Evolutionary conservation across 2,329 filamentous ascomycete genomes (phyloP).

Genomic region (Dactylellina leptospora): DNA sequence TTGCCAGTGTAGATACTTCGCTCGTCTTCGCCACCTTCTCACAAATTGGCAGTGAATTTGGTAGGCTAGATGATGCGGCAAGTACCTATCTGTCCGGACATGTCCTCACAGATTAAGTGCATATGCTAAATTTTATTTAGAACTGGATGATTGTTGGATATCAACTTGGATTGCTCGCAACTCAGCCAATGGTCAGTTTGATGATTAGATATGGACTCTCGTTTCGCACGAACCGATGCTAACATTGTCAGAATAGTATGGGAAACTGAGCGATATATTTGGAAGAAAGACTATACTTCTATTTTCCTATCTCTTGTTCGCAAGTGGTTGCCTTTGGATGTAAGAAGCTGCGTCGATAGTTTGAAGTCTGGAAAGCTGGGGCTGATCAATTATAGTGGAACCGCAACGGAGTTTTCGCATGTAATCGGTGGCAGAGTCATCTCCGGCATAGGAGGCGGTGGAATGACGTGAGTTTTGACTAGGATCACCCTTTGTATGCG

Average conservation of each 20-base stretch:
- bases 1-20: slow-evolving; percentile 71
- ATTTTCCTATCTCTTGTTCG: slow-evolving; percentile 72
- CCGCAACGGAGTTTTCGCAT: slow-evolving; percentile 47
- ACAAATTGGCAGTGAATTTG: slow-evolving; percentile 70
- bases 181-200: slow-evolving; percentile 43
- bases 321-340: slow-evolving; percentile 68
- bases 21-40: slow-evolving; percentile 72
- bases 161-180: slow-evolving; percentile 36
- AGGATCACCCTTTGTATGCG: background rate
- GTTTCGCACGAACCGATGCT: background rate
- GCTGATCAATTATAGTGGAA: slow-evolving; percentile 14
- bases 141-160: slow-evolving; percentile 52
- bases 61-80: slow-evolving; percentile 37
- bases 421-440: slow-evolving; percentile 56
- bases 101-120: background rate
- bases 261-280: slow-evolving; percentile 76
- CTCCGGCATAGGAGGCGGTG: slow-evolving; percentile 58
- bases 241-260: slow-evolving; percentile 78
- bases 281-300: slow-evolving; percentile 73
- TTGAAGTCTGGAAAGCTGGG: background rate
- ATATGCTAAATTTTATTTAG: background rate
- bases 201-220: background rate
- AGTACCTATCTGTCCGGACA: background rate
- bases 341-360: slow-evolving; percentile 1
- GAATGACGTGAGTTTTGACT: slow-evolving; percentile 54